These are phyloP conservation scores for Cylindrotheca closterium DNA, from an alignment of 108 stramenopile genomes.

Conservation along the genomic window DNA sequence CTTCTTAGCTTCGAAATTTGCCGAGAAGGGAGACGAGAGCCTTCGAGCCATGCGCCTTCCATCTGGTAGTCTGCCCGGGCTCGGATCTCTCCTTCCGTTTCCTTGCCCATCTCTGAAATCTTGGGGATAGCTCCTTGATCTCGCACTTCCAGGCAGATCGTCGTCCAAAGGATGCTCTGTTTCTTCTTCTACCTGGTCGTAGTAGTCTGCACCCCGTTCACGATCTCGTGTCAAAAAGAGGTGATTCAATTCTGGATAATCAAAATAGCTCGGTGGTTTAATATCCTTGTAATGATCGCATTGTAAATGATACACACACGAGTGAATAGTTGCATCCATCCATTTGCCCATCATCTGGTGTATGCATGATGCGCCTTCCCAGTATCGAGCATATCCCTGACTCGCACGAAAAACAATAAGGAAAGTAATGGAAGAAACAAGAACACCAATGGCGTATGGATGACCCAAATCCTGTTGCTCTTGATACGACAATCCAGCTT, in stretches of 20 bases:
- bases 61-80: too few relatives aligned
- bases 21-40: not conserved
- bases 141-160: not conserved
- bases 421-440: slow-evolving; percentile 49
- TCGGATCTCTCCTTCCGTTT: not conserved
- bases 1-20: not conserved
- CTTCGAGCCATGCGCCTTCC: not conserved
- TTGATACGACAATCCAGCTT: not conserved
- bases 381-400: slow-evolving; percentile 67
- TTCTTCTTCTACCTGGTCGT: not conserved
- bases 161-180: too few relatives aligned
- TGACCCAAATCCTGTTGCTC: slow-evolving; percentile 28
- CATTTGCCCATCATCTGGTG: slow-evolving; percentile 71
- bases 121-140: not conserved
- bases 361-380: slow-evolving; percentile 57
- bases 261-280: slow-evolving; percentile 62
- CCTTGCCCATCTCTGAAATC: not conserved
- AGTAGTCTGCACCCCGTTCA: slow-evolving; percentile 30
- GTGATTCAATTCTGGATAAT: slow-evolving; percentile 61
- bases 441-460: slow-evolving; percentile 75
- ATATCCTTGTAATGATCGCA: slow-evolving; percentile 46
- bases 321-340: slow-evolving; percentile 60
- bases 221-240: slow-evolving; percentile 59
- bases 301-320: slow-evolving; percentile 66
- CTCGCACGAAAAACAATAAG: slow-evolving; percentile 74